Conservation (phyloP, 2,329 filamentous ascomycete genomes). For the Cladosporium sp. region DNA sequence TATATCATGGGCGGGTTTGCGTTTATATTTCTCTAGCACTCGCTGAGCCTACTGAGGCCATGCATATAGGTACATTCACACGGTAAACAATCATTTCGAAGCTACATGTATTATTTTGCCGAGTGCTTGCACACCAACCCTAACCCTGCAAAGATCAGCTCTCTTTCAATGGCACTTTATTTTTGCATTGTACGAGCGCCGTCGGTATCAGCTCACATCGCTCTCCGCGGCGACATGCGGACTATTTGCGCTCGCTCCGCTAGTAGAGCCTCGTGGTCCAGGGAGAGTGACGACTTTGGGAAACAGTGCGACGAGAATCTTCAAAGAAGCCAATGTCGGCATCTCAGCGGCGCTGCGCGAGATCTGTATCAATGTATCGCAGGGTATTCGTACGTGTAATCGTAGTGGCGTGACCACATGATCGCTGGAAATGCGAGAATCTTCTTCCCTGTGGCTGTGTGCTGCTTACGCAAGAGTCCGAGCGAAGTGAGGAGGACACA, state of each 20-base stretch:
- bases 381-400: not conserved
- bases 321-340: not conserved
- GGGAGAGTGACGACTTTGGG: not conserved
- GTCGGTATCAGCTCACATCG: not conserved
- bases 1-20: not conserved
- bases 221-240: not conserved
- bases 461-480: not conserved
- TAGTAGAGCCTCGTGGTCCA: not conserved
- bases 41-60: not conserved
- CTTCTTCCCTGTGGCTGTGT: not conserved
- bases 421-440: not conserved
- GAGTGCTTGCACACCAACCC: not conserved
- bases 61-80: not conserved
- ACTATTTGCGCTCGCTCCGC: not conserved
- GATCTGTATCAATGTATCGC: not conserved
- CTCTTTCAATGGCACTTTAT: not conserved
- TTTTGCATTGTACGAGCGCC: not conserved
- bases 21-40: not conserved
- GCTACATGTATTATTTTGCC: not conserved
- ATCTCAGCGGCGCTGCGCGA: not conserved
- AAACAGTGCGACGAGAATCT: not conserved
- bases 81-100: not conserved
- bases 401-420: not conserved
- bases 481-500: conserved; percentile 2
- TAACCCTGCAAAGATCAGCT: not conserved